phyloP scores from a whole-genome alignment of 2,329 filamentous ascomycete genomes.

The Verticillium longisporum region DNA sequence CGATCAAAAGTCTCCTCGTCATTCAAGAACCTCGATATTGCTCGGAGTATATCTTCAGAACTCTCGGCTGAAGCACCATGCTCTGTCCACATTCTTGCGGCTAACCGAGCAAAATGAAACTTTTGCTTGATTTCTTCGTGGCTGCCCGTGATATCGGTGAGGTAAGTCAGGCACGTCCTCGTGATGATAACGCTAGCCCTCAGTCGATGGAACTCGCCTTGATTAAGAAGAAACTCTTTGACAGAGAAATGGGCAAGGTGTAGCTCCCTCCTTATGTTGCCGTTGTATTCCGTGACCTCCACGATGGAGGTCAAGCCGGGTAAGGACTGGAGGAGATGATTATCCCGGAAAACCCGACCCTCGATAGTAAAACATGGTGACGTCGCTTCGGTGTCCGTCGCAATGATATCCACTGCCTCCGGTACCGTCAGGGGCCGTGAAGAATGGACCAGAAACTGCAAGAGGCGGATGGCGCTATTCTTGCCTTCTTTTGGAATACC shows the following conservation, averaged over 20 bases:
- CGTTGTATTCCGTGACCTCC: not conserved
- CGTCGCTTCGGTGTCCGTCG: slow-evolving; percentile 10
- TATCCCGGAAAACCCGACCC: not conserved
- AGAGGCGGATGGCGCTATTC: slow-evolving; percentile 10
- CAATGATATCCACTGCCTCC: slow-evolving; percentile 16
- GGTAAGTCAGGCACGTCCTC: slow-evolving; percentile 14
- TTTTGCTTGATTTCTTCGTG: not conserved
- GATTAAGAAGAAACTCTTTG: slow-evolving; percentile 14
- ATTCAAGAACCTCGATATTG: slow-evolving; percentile 8
- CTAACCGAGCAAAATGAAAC: slow-evolving; percentile 12
- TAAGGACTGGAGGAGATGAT: slow-evolving; percentile 8
- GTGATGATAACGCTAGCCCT: slow-evolving; percentile 12
- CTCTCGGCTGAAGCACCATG: slow-evolving; percentile 5
- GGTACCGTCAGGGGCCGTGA: slow-evolving; percentile 9
- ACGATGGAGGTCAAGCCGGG: slow-evolving; percentile 10
- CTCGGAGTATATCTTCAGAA: slow-evolving; percentile 3
- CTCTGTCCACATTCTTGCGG: slow-evolving; percentile 11
- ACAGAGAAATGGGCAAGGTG: slow-evolving; percentile 18
- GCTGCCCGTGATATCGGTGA: slow-evolving; percentile 8
- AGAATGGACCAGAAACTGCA: slow-evolving; percentile 15
- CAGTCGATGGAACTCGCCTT: not conserved
- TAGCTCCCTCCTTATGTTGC: slow-evolving; percentile 3
- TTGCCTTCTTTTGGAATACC: slow-evolving; percentile 8
- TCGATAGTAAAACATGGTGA: slow-evolving; percentile 6
- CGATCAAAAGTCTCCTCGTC: slow-evolving; percentile 6